Conservation (phyloP, 148 eudicot species). For the Agrostemma githago region DNA sequence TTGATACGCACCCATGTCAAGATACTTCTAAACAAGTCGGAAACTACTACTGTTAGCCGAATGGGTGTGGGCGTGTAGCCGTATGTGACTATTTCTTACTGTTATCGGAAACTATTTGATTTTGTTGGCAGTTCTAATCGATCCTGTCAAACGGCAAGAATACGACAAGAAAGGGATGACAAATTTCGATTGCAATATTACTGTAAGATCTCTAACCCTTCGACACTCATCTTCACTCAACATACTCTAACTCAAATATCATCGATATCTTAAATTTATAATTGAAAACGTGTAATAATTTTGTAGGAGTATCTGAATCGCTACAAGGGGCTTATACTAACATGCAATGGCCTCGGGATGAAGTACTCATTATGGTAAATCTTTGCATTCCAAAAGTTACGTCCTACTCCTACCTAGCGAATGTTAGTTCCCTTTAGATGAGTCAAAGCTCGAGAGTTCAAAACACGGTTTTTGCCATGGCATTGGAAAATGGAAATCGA, state of each 20-base stretch:
- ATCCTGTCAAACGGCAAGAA: slow-evolving; percentile 70
- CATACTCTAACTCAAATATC: background rate
- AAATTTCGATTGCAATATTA: slow-evolving; percentile 47
- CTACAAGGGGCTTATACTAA: slow-evolving; percentile 84
- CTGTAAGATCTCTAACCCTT: slow-evolving; percentile 41
- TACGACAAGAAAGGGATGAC: slow-evolving; percentile 72
- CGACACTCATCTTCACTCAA: background rate
- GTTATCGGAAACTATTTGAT: slow-evolving; percentile 1
- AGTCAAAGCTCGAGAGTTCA: background rate
- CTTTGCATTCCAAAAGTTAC: background rate
- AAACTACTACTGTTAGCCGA: no score
- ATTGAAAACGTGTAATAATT: background rate
- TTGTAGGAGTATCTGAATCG: slow-evolving; percentile 81
- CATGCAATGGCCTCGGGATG: slow-evolving; percentile 95
- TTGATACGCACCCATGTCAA: no score
- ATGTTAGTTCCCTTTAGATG: slow-evolving; percentile 4
- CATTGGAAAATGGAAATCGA: slow-evolving; percentile 3
- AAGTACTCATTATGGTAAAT: slow-evolving; percentile 58
- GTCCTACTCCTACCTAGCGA: background rate
- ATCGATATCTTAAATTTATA: background rate
- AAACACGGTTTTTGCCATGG: background rate
- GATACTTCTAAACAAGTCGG: no score
- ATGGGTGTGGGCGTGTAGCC: no score
- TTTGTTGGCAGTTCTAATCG: slow-evolving; percentile 61
- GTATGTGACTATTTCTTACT: slow-evolving; percentile 3